Evolutionary conservation across 768 basidiomycete genomes (phyloP).

Genomic region (Suillus variegatus): DNA sequence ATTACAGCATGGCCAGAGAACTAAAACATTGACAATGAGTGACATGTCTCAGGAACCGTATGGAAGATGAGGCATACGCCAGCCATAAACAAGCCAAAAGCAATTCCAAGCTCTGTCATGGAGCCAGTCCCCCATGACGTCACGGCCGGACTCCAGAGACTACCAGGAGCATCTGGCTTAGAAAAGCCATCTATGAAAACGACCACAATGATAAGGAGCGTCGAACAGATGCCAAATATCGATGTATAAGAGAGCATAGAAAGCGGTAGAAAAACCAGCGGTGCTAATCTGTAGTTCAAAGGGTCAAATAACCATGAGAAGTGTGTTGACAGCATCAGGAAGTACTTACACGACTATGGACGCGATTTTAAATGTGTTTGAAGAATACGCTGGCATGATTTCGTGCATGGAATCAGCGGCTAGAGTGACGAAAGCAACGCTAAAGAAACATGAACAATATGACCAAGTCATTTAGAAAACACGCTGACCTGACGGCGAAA

Average conservation of each 20-base stretch:
- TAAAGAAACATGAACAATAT: constrained; percentile 27
- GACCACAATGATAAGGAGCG: constrained; percentile 70
- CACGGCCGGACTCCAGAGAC: constrained; percentile 72
- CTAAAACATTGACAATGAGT: constrained; percentile 33
- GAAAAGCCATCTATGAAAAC: constrained; percentile 82
- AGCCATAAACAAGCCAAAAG: constrained; percentile 91
- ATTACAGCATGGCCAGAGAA: constrained; percentile 94
- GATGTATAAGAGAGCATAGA: constrained; percentile 88
- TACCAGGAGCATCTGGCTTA: constrained; percentile 74
- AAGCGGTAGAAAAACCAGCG: constrained; percentile 84
- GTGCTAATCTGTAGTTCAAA: constrained; percentile 55
- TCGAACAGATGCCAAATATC: constrained; percentile 80
- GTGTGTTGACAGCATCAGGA: not conserved
- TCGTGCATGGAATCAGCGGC: constrained; percentile 85
- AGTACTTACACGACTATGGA: constrained; percentile 65
- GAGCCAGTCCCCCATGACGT: constrained; percentile 61
- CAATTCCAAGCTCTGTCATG: constrained; percentile 64
- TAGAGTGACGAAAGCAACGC: constrained; percentile 85
- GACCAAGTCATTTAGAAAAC: not conserved
- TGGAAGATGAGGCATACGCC: constrained; percentile 53
- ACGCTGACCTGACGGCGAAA: constrained; percentile 72
- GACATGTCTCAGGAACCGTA: not conserved
- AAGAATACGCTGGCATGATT: constrained; percentile 65
- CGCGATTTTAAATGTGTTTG: constrained; percentile 73
- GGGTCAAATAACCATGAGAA: not conserved